A percentile compares a stretch with the other conserved stretches of the same genome.
These are phyloP conservation scores for Lichtheimia hyalospora DNA, from an alignment of 371 early-diverging fungal genomes.

Conservation along the genomic window DNA sequence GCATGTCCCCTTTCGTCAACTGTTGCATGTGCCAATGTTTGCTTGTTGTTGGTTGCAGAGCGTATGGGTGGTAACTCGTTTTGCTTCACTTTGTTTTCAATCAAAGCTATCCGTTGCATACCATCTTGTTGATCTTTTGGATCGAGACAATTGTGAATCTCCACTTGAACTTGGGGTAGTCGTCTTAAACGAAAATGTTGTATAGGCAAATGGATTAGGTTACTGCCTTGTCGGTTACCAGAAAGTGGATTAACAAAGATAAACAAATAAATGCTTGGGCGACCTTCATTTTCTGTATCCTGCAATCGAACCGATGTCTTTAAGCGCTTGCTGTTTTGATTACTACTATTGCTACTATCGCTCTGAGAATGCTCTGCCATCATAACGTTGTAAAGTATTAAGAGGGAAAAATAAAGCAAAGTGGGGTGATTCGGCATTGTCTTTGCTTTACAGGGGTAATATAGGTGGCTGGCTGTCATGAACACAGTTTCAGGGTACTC, in stretches of 20 bases:
- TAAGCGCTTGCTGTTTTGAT: not conserved
- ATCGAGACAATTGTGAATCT: slow-evolving; percentile 60
- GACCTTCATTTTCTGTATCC: slow-evolving; percentile 25
- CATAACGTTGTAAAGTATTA: too few species aligned
- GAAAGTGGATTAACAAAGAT: slow-evolving; percentile 67
- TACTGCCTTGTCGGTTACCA: slow-evolving; percentile 58
- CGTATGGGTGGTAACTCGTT: slow-evolving; percentile 16
- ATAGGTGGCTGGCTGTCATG: too few species aligned
- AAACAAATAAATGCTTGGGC: slow-evolving; percentile 54
- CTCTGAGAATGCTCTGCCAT: too few species aligned
- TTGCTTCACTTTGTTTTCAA: slow-evolving; percentile 29
- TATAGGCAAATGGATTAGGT: slow-evolving; percentile 48
- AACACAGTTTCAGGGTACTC: too few species aligned
- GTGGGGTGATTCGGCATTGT: too few species aligned
- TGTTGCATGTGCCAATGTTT: too few species aligned
- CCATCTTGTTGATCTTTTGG: slow-evolving; percentile 44
- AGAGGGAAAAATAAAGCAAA: too few species aligned
- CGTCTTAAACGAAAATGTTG: slow-evolving; percentile 59
- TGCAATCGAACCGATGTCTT: slow-evolving; percentile 21
- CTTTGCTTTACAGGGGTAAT: too few species aligned
- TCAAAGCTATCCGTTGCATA: slow-evolving; percentile 28
- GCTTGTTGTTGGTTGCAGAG: not conserved
- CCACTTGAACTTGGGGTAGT: slow-evolving; percentile 59
- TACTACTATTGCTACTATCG: too few species aligned
- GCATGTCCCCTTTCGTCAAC: not conserved